Percentiles rank a stretch among this genome's conserved stretches.
phyloP scores from a whole-genome alignment of 441 rosid species.

The Croton laevigatus region DNA sequence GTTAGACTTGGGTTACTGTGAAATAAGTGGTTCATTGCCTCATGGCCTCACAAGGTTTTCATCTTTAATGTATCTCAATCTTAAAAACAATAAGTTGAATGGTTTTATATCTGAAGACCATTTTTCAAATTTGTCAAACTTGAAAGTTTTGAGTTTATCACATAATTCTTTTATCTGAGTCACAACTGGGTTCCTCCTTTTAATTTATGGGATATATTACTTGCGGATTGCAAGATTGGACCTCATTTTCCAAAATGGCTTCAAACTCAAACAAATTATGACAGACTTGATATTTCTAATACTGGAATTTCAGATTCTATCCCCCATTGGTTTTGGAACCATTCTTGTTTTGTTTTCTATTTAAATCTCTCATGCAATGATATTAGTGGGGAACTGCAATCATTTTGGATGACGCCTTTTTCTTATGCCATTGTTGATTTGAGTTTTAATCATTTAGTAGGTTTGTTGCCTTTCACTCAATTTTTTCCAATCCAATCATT shows the following conservation, averaged over 20 bases:
- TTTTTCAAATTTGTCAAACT: slow-evolving; percentile 11
- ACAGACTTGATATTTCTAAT: neutral
- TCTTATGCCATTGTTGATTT: no score
- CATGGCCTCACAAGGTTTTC: no score
- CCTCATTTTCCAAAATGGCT: slow-evolving; percentile 10
- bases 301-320: neutral
- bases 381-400: neutral
- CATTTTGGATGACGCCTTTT: no score
- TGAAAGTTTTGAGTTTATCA: neutral
- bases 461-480: no score
- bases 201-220: neutral
- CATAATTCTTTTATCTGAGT: neutral
- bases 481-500: no score
- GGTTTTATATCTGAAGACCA: slow-evolving; percentile 20
- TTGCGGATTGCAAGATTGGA: no score
- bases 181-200: slow-evolving; percentile 9
- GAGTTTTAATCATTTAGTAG: no score
- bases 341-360: neutral
- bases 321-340: neutral
- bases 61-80: no score
- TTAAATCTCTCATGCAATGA: slow-evolving; percentile 6
- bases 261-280: neutral
- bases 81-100: no score
- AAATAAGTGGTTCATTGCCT: no score
- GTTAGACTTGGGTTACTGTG: no score